Percentiles rank a stretch among this genome's conserved stretches.
These are phyloP conservation scores for Lindgomyces ingoldianus DNA, from an alignment of 495 filamentous ascomycete species.

Conservation along the genomic window DNA sequence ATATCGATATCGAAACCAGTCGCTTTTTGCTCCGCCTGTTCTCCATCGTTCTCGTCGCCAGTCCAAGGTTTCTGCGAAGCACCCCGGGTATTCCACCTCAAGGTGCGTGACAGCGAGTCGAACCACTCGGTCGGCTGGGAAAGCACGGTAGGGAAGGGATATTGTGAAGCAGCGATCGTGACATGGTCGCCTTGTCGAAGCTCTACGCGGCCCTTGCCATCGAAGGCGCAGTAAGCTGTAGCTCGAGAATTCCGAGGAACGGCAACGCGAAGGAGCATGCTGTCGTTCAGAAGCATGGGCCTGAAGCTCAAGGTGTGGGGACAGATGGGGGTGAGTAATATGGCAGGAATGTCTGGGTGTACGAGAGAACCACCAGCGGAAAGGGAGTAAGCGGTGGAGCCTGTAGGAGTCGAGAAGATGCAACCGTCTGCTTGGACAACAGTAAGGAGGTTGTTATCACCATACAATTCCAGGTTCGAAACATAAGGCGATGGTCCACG, in stretches of 20 bases:
- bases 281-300: slow-evolving; percentile 98
- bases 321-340: slow-evolving; percentile 96
- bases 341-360: slow-evolving; percentile 95
- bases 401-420: slow-evolving; percentile 95
- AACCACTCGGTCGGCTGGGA: slow-evolving; percentile 82
- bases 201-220: slow-evolving; percentile 93
- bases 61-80: slow-evolving; percentile 83
- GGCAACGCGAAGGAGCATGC: slow-evolving; percentile 81
- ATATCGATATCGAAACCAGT: slow-evolving; percentile 82
- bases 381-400: slow-evolving; percentile 88
- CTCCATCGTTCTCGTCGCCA: slow-evolving; percentile 46
- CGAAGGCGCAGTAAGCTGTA: slow-evolving; percentile 92
- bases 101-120: slow-evolving; percentile 82
- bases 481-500: slow-evolving; percentile 95
- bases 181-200: slow-evolving; percentile 89
- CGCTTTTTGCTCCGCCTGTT: slow-evolving; percentile 52
- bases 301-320: slow-evolving; percentile 95
- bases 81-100: slow-evolving; percentile 89
- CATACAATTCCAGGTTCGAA: slow-evolving; percentile 92
- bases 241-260: slow-evolving; percentile 82
- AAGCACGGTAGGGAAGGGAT: slow-evolving; percentile 93
- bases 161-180: slow-evolving; percentile 89
- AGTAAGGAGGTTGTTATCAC: slow-evolving; percentile 87
- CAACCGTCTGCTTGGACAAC: slow-evolving; percentile 95
- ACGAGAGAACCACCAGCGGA: slow-evolving; percentile 94